Evolutionary conservation across 2,329 filamentous ascomycete species (phyloP), one percentile per base, ranked within the genome.

Genomic region (Sporothrix brasiliensis): DNA sequence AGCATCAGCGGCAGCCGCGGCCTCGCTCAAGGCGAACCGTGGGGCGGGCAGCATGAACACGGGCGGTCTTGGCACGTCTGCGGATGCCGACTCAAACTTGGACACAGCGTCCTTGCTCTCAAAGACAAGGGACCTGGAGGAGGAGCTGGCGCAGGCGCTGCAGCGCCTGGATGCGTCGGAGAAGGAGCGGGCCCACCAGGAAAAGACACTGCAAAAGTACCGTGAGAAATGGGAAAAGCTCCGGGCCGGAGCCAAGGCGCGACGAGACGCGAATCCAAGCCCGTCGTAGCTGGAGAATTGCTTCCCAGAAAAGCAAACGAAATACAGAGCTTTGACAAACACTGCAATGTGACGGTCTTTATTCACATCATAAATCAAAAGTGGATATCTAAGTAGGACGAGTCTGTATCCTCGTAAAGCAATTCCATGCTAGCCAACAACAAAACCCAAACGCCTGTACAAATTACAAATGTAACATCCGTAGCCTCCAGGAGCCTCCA

Each of bases 121-220:
- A 69, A 85, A 85, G 75, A 66, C 63, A 2, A 44, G 44, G 13
- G 24, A 93, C 73, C 81, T 93, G 16, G 91, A 93, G 77, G 88
- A 91, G 68, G 85, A 91, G 76, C 79, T 93, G 27, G 81, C 82
- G 10, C 81, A 82, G 24, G 81, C 86, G 72, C 80, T 85, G 69
- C 86, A 85, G 74, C 87, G 91, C 73, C 85, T 89, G 75, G 88
- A 91, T 63, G 85, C 85, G 61, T 81, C 92, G 63, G 88, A 97
- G 81, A 84, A 82, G 77, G 86, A 87, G 69, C 84, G 87, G 67
- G 81, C 81, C 44, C 87, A 85, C 75, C 83, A 85, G 77, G 81
- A 86, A 73, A 83, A 84, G 75, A 87, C 86, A 71, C 76, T 89
- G 68, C 81, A 83, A 65, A 86, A 86, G 76, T 89, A 89, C 74